phyloP scores from a whole-genome alignment of 352 stramenopile species.

The Aphanomyces astaci region DNA sequence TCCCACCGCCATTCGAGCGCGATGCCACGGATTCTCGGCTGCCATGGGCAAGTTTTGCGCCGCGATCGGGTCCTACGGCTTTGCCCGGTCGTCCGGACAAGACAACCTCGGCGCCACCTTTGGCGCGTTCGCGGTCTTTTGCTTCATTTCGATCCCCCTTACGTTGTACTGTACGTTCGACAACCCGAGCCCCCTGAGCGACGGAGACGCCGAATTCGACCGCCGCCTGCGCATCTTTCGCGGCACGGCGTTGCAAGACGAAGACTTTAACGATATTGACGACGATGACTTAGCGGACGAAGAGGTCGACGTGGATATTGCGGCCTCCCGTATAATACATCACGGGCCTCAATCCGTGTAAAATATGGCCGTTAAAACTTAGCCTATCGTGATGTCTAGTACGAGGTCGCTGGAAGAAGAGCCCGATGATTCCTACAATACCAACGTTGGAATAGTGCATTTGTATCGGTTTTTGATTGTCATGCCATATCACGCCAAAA shows the following conservation, averaged over 20 bases:
- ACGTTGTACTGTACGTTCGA: constrained; percentile 64
- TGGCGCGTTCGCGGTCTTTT: constrained; percentile 49
- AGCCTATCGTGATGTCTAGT: no score
- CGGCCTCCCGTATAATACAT: background rate
- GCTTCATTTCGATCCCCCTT: constrained; percentile 43
- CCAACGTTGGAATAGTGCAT: background rate
- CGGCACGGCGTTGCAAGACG: constrained; percentile 18
- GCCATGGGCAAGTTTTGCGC: constrained; percentile 53
- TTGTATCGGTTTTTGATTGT: background rate
- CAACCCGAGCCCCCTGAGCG: constrained; percentile 45
- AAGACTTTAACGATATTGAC: constrained; percentile 23
- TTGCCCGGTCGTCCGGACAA: constrained; percentile 21
- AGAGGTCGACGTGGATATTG: constrained; percentile 21
- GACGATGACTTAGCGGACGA: constrained; percentile 1
- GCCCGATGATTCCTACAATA: background rate
- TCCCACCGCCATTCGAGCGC: constrained; percentile 45
- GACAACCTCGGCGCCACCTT: constrained; percentile 29
- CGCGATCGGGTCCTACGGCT: constrained; percentile 30
- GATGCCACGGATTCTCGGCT: constrained; percentile 56
- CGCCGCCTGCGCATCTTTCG: constrained; percentile 16
- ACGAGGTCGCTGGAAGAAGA: no score
- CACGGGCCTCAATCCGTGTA: background rate
- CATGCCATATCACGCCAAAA: no score
- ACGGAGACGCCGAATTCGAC: constrained; percentile 56
- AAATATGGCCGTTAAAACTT: no score